phyloP scores from a whole-genome alignment of 1,284 basidiomycete genomes.

The Microbotryum saponariae region DNA sequence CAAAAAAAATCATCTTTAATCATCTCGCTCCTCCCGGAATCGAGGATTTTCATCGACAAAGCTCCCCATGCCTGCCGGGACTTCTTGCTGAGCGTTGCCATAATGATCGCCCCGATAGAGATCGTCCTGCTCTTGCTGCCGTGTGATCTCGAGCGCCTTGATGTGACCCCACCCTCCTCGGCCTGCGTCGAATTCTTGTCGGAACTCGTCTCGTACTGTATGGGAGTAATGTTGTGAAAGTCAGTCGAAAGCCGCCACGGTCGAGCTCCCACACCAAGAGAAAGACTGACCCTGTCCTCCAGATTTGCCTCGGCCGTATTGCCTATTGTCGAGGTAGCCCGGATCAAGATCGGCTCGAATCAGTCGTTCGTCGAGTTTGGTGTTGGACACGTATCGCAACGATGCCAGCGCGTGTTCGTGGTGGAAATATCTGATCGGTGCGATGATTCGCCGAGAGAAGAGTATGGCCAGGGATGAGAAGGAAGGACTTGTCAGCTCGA shows the following conservation, averaged over 20 bases:
- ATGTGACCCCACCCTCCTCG: conserved; percentile 77
- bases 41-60: conserved; percentile 40
- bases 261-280: conserved; percentile 7
- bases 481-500: neutral
- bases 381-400: conserved; percentile 89
- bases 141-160: conserved; percentile 55
- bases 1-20: conserved; percentile 12
- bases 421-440: conserved; percentile 63
- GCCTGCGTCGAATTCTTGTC: conserved; percentile 61
- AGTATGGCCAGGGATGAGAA: neutral
- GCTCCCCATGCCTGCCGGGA: conserved; percentile 45
- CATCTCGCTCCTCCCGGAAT: conserved; percentile 40
- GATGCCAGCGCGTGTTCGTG: conserved; percentile 88
- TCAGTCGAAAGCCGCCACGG: conserved; percentile 40
- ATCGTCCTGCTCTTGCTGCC: conserved; percentile 70
- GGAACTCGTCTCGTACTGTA: conserved; percentile 79
- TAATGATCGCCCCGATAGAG: conserved; percentile 73
- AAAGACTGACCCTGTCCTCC: conserved; percentile 69
- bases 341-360: conserved; percentile 96
- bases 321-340: conserved; percentile 94
- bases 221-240: neutral
- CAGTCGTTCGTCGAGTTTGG: conserved; percentile 98
- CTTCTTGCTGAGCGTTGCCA: conserved; percentile 73
- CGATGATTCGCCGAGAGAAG: neutral
- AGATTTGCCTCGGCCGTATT: conserved; percentile 93